phyloP scores from a whole-genome alignment of 2,329 filamentous ascomycete genomes.

The Stachybotrys chlorohalonatus region DNA sequence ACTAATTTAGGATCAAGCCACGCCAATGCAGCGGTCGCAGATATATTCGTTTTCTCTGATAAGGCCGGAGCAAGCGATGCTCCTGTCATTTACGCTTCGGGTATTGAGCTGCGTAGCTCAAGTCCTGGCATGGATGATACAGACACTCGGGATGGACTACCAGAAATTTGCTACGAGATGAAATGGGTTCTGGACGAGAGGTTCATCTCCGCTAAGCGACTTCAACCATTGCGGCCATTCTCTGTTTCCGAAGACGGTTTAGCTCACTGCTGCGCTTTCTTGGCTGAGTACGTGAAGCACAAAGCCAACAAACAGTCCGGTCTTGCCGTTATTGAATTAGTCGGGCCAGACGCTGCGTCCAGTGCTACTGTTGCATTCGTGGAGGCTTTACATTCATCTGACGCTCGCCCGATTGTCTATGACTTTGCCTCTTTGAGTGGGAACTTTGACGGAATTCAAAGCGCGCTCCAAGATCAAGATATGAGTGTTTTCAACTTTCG shows the following conservation, averaged over 20 bases:
- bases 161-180: conserved; percentile 3
- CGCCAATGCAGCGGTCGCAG: background rate
- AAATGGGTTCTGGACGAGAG: conserved; percentile 3
- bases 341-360: background rate
- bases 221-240: background rate
- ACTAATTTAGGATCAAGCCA: background rate
- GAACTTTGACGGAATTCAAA: background rate
- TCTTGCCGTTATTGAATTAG: background rate
- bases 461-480: background rate
- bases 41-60: background rate
- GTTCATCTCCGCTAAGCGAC: conserved; percentile 1
- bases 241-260: background rate
- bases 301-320: conserved; percentile 1
- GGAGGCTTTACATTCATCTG: background rate
- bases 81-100: background rate
- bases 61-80: background rate
- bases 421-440: background rate
- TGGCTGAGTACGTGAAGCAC: background rate
- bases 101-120: conserved; percentile 1
- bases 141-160: background rate
- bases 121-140: background rate
- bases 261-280: background rate
- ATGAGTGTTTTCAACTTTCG: background rate
- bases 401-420: background rate
- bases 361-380: background rate